Evolutionary conservation across 257 asterid species (phyloP).

Genomic region (Jasminum sambac): DNA sequence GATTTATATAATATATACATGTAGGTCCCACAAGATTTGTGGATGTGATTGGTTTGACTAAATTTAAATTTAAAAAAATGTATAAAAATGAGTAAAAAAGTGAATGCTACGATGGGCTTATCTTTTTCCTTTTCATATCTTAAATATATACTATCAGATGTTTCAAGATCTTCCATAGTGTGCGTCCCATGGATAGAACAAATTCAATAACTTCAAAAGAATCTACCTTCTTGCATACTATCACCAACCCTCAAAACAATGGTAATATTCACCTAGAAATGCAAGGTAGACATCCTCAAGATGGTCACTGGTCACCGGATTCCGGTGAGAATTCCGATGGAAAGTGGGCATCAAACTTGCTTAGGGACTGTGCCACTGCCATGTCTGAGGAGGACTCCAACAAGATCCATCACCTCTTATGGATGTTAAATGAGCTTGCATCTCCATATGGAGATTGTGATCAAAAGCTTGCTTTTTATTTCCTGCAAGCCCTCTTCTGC

Average conservation of each 20-base stretch:
- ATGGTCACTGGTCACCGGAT: slow-evolving; percentile 39
- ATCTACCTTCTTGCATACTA: slow-evolving; percentile 29
- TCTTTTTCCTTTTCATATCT: slow-evolving; percentile 31
- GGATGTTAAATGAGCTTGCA: slow-evolving; percentile 92
- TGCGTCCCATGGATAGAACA: slow-evolving; percentile 48
- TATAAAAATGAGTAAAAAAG: too few relatives aligned
- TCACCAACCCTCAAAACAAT: slow-evolving; percentile 38
- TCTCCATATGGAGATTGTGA: slow-evolving; percentile 95
- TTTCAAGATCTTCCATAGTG: slow-evolving; percentile 13
- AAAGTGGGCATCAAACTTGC: slow-evolving; percentile 71
- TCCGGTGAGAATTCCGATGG: slow-evolving; percentile 34
- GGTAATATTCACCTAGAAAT: slow-evolving; percentile 28
- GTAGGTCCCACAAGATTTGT: too few relatives aligned
- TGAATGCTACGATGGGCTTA: too few relatives aligned
- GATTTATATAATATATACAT: too few relatives aligned
- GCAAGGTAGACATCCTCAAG: slow-evolving; percentile 34
- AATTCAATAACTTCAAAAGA: slow-evolving; percentile 39
- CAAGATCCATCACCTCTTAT: slow-evolving; percentile 71
- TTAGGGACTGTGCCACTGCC: slow-evolving; percentile 70
- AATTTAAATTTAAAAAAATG: too few relatives aligned
- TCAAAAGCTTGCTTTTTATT: slow-evolving; percentile 76
- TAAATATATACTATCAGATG: slow-evolving; percentile 35
- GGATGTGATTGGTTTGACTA: too few relatives aligned
- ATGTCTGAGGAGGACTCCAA: slow-evolving; percentile 58
- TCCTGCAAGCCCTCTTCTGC: slow-evolving; percentile 80